Conservation (phyloP, 768 basidiomycete genomes). For the Macrolepiota dolichaula region DNA sequence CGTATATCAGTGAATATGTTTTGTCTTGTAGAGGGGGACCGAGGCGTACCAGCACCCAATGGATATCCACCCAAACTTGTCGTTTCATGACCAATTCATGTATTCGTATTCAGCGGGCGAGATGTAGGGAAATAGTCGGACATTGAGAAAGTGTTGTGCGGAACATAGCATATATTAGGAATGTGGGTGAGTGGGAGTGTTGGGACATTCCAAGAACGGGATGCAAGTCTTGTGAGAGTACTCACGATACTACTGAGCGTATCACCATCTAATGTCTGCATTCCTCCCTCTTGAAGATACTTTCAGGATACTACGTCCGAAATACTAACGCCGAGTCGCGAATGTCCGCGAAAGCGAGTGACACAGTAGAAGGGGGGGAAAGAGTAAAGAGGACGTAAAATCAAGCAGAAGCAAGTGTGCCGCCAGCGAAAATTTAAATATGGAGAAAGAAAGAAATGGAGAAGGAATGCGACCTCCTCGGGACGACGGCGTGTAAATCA, state of each 20-base stretch:
- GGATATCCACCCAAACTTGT: constrained; percentile 90
- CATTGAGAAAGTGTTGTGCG: background rate
- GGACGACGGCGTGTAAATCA: background rate
- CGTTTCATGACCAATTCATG: background rate
- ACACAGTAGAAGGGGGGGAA: background rate
- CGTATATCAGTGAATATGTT: no score
- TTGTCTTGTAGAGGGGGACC: background rate
- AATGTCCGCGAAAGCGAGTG: background rate
- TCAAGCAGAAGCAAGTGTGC: background rate
- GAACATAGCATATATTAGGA: background rate
- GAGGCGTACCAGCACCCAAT: constrained; percentile 73
- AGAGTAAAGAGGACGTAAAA: background rate
- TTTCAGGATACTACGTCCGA: background rate
- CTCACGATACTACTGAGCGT: constrained; percentile 8
- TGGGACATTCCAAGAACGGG: background rate
- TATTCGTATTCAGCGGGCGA: background rate
- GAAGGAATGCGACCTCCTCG: background rate
- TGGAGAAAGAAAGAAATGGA: background rate
- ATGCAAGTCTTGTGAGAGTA: background rate
- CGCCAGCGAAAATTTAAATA: background rate
- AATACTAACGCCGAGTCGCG: background rate
- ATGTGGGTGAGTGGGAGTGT: background rate
- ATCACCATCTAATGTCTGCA: background rate
- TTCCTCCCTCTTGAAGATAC: background rate
- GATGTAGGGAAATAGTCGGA: background rate